Evolutionary conservation across 306 rosid genomes (phyloP).

Genomic region (Geum urbanum): DNA sequence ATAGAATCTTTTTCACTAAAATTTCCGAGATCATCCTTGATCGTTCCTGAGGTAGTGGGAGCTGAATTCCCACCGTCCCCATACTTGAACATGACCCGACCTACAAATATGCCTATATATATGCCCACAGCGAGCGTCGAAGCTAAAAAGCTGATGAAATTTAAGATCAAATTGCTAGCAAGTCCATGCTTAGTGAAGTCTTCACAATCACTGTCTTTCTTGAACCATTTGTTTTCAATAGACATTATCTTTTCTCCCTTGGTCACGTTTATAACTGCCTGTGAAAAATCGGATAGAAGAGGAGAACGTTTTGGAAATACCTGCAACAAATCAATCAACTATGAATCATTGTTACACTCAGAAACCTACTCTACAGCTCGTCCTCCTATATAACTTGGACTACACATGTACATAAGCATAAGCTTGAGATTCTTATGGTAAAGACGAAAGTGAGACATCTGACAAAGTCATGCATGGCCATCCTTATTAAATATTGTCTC

Average conservation of each 20-base stretch:
- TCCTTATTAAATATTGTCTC: too few relatives aligned
- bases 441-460: too few relatives aligned
- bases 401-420: too few relatives aligned
- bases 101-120: too few relatives aligned
- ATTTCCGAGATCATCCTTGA: conserved; percentile 10
- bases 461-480: too few relatives aligned
- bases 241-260: conserved; percentile 43
- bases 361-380: too few relatives aligned
- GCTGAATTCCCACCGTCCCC: conserved; percentile 12
- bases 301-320: conserved; percentile 48
- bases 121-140: conserved; percentile 27
- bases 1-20: not conserved
- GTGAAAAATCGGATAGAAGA: conserved; percentile 49
- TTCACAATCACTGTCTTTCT: conserved; percentile 12
- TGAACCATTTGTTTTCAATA: conserved; percentile 43
- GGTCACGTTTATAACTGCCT: conserved; percentile 47
- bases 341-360: too few relatives aligned
- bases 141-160: conserved; percentile 38
- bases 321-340: conserved; percentile 10
- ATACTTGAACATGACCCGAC: conserved; percentile 29
- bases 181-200: conserved; percentile 11
- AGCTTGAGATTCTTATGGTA: too few relatives aligned
- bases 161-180: conserved; percentile 40
- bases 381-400: too few relatives aligned
- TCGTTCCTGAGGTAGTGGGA: conserved; percentile 22